A percentile compares a stretch with the other conserved stretches of the same genome.
phyloP scores from a whole-genome alignment of 192 early-diverging fungal species.

The Dissophora ornata region DNA sequence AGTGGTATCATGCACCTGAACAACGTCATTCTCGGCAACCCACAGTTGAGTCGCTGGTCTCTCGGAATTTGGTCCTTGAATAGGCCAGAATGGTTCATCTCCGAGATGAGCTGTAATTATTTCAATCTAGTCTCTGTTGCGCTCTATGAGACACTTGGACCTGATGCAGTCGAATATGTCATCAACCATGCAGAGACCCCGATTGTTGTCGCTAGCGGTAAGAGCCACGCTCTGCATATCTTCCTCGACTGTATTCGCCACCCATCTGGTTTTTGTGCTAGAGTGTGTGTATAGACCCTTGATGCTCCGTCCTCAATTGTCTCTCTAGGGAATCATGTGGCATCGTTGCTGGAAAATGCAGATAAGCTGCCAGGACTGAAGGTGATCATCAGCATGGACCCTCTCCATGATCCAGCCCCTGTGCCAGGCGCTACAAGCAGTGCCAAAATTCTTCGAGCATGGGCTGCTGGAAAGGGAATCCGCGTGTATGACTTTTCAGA shows the following conservation, averaged over 20 bases:
- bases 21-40: slow-evolving; percentile 44
- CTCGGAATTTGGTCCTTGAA: slow-evolving; percentile 74
- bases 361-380: slow-evolving; percentile 73
- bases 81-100: slow-evolving; percentile 71
- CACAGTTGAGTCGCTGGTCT: slow-evolving; percentile 49
- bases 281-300: neutral
- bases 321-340: slow-evolving; percentile 15
- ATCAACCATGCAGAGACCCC: slow-evolving; percentile 84
- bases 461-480: slow-evolving; percentile 70
- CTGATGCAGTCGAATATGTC: slow-evolving; percentile 83
- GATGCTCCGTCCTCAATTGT: neutral
- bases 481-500: slow-evolving; percentile 65
- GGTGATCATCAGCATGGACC: slow-evolving; percentile 80
- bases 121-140: slow-evolving; percentile 75
- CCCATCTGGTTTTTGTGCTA: no score
- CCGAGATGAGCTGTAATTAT: slow-evolving; percentile 70
- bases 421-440: slow-evolving; percentile 16
- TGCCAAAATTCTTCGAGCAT: slow-evolving; percentile 47
- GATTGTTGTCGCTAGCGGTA: slow-evolving; percentile 64
- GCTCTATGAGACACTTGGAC: slow-evolving; percentile 90
- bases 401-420: slow-evolving; percentile 56
- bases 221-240: slow-evolving; percentile 12
- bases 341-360: slow-evolving; percentile 6
- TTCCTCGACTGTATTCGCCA: slow-evolving; percentile 9
- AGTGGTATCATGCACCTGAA: slow-evolving; percentile 71